phyloP scores from a whole-genome alignment of 805 yeast species.

The Tetrapisispora phaffii region DNA sequence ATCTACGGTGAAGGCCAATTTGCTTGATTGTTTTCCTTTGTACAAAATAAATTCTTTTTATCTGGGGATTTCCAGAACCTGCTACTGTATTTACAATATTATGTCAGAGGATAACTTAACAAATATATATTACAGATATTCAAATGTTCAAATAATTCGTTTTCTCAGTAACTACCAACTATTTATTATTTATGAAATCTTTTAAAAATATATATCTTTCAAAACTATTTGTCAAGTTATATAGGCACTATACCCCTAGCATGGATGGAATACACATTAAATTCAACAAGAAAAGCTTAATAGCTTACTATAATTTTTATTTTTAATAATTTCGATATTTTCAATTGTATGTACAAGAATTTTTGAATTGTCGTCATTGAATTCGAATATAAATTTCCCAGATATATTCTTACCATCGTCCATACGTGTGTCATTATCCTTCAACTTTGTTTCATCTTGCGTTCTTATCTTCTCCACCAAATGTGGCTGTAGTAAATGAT shows the following conservation, averaged over 20 bases:
- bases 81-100: neutral
- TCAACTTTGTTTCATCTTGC: neutral
- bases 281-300: slow-evolving; percentile 1
- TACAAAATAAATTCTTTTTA: too few relatives aligned
- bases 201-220: neutral
- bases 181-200: neutral
- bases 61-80: neutral
- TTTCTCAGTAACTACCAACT: neutral
- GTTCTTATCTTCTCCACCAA: slow-evolving; percentile 2
- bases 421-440: neutral
- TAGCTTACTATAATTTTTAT: slow-evolving; percentile 16
- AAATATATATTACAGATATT: too few relatives aligned
- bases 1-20: slow-evolving; percentile 29
- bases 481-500: neutral
- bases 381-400: slow-evolving; percentile 60
- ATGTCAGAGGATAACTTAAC: too few relatives aligned
- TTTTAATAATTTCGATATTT: slow-evolving; percentile 50
- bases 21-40: slow-evolving; percentile 2
- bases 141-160: neutral
- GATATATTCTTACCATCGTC: slow-evolving; percentile 9
- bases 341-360: slow-evolving; percentile 60
- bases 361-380: slow-evolving; percentile 43
- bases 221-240: neutral
- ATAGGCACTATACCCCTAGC: too few relatives aligned
- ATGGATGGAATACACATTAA: too few relatives aligned